phyloP scores from a whole-genome alignment of 2,329 filamentous ascomycete species.

The Ophiocordyceps camponoti-leonardi region DNA sequence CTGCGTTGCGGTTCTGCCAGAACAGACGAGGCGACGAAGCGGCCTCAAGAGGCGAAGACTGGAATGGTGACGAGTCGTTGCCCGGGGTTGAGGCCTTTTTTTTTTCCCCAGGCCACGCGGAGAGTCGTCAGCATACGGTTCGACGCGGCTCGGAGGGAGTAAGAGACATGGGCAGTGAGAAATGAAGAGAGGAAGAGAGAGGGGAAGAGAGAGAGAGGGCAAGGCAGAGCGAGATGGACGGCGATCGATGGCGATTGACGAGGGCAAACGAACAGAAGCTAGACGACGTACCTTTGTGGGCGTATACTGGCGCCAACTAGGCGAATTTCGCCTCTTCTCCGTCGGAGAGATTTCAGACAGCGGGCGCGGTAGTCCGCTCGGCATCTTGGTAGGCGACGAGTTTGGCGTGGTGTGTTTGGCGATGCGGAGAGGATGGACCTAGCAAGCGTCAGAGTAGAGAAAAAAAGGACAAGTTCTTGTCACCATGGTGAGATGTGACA shows the following conservation, averaged over 20 bases:
- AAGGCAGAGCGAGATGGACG: not conserved
- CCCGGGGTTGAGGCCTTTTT: conserved; percentile 47
- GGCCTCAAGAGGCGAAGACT: conserved; percentile 58
- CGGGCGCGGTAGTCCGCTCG: conserved; percentile 47
- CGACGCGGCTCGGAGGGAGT: not conserved
- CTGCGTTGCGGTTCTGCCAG: conserved; percentile 70
- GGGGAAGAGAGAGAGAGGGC: not conserved
- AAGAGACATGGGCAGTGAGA: not conserved
- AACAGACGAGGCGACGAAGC: conserved; percentile 68
- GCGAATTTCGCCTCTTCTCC: conserved; percentile 78
- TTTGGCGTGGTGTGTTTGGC: conserved; percentile 44
- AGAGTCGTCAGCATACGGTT: conserved; percentile 10
- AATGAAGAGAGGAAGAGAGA: not conserved
- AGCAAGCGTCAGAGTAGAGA: conserved; percentile 1
- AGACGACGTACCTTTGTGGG: conserved; percentile 20
- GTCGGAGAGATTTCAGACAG: conserved; percentile 80
- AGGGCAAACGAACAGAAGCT: not conserved
- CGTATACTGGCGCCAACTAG: conserved; percentile 59
- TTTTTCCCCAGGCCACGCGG: conserved; percentile 13
- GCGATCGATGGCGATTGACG: not conserved
- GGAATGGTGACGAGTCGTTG: conserved; percentile 67
- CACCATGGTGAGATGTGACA: conserved; percentile 8
- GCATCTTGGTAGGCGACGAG: conserved; percentile 46
- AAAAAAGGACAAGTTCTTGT: not conserved
- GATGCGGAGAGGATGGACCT: conserved; percentile 68